Base-by-base conservation (phyloP, 805 yeast species). In the Suhomyces vadensis region DNA sequence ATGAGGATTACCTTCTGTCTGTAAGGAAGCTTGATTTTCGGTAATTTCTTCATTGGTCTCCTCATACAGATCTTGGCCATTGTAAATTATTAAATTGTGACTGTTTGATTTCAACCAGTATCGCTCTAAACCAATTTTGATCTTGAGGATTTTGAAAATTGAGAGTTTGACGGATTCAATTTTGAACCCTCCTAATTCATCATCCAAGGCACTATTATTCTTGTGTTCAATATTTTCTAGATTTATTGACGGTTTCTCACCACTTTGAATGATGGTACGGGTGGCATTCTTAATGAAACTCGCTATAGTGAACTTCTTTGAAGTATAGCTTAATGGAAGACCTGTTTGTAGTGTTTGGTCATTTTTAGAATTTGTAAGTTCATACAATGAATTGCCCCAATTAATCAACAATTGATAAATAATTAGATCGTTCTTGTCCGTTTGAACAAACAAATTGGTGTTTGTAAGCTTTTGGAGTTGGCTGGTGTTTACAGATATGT, bases 91-190 rank as follows among this genome's bases (percentile, higher is more conserved):
- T 41, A 72, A 50, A 48, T 64, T 65, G 46, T 69, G 74, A 27
- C 74, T 68, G 47, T 69, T 67, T 20, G 61, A 57, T 39, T 69
- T 65, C 33, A 69, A 49, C 75, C 75, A 71, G 41, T 53, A 67
- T 11, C 58, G 46, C 4, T 52, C 42, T 9, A 68, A 50, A 0
- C 65, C 67, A 17, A 65, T 60, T 9, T 63, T 59, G 22, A 70
- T 55, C 48, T 68, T 69, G 35, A 71, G 54, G 5, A 67, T 52
- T 39, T 65, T 69, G 43, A 52, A 55, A 2, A 71, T 51, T 1
- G 64, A 46, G 7, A 68, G 20, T 35, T 61, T 65, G 3, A 57
- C 66, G 21, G 44, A 51, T 17, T 63, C 67, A 10, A 70, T 52
- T 11, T 50, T 43, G 20, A 49, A 55, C 44, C 64, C 63, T 7